Base-by-base conservation (phyloP, 192 early-diverging fungal genomes). In the Podila verticillata region DNA sequence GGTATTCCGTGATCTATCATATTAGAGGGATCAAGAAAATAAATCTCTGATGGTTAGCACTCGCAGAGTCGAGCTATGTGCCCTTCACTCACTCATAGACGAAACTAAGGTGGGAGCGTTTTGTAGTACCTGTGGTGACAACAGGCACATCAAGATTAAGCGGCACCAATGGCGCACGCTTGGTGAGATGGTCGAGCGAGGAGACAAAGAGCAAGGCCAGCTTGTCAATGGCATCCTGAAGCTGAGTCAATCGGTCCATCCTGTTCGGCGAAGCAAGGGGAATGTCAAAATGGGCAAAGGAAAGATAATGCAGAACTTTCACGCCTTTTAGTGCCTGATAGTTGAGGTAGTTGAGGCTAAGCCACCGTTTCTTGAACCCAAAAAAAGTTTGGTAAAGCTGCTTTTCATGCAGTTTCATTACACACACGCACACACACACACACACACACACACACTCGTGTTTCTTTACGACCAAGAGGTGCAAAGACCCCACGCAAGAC, bases 241-340 rank as follows among this genome's bases (percentile, higher is more conserved):
- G 61, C 65, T 88, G 87, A 3, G 87, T 88, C 35, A 88, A 66
- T 61, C 87, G 69, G 83, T 88, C 87, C 87, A 88, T 88, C 62
- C 34, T 54, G 51, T 54, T 54, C 2, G 20, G n/a, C 24, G n/a
- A 24, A 54, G 51, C 24, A 24, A 24, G 51, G 20, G 51, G 24
- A 54, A 24, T 54, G 51, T 26, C 22, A 29, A 39, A 31, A 2
- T 31, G 2, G 61, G 48, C n/a, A 28, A 15, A 8, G 20, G 15
- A 24, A 48, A 8, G 31, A 5, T 9, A 39, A 64, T 17, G 56
- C 28, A 28, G 31, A 58, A 17, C 48, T 24, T 24, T 7, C 5
- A 22, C 12, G 10, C 24, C 0, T 7, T 15, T 54, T 10, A 19
- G 13, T 17, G 39, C 39, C 17, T 44, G 39, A 15, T 12, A 39